Evolutionary conservation across 2,329 filamentous ascomycete genomes (phyloP).

Genomic region (Clarireedia monteithiana): DNA sequence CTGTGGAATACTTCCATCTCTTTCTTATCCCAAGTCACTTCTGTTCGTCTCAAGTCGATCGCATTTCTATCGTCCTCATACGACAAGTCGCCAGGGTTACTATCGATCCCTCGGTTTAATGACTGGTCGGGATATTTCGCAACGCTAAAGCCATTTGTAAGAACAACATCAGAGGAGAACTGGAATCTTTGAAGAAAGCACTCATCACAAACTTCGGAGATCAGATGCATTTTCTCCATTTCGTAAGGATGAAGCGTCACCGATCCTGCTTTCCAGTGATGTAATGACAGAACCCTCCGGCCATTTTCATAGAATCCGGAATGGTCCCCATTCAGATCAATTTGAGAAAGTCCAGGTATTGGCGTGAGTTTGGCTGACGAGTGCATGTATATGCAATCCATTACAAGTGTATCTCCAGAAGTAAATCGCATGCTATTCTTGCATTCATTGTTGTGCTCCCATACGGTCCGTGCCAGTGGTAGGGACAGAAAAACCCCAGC

Average conservation of each 20-base stretch:
- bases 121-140: constrained; percentile 28
- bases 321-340: constrained; percentile 27
- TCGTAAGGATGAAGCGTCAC: constrained; percentile 23
- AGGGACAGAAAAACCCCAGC: constrained; percentile 25
- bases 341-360: constrained; percentile 23
- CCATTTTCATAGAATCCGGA: constrained; percentile 29
- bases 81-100: neutral
- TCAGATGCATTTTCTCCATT: constrained; percentile 27
- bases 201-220: constrained; percentile 29
- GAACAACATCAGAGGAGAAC: constrained; percentile 35
- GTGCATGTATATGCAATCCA: constrained; percentile 26
- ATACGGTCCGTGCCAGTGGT: constrained; percentile 21
- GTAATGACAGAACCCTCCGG: constrained; percentile 23
- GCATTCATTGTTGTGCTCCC: constrained; percentile 22
- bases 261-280: constrained; percentile 28
- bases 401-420: constrained; percentile 26
- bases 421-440: constrained; percentile 22
- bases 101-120: neutral
- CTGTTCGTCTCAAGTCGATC: constrained; percentile 30
- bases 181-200: constrained; percentile 39
- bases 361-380: constrained; percentile 23
- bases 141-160: constrained; percentile 40
- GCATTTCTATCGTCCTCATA: neutral
- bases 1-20: constrained; percentile 41
- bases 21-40: constrained; percentile 33